Conservation (phyloP, 2,329 filamentous ascomycete genomes). For the Cyphellophora attinorum region DNA sequence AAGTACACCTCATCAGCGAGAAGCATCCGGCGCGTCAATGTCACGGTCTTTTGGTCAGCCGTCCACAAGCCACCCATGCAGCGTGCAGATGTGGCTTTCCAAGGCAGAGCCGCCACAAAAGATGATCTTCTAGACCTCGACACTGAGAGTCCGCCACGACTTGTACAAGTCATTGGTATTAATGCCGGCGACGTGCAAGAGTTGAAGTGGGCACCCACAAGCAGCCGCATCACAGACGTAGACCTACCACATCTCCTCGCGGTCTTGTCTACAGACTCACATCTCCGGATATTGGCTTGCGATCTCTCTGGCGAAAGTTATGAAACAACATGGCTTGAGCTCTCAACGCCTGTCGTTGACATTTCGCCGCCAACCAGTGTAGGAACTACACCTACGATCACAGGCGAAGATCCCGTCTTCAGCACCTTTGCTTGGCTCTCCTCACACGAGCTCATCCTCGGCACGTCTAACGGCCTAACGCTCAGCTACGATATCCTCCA, state of each 20-base stretch:
- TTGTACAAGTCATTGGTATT: conserved; percentile 44
- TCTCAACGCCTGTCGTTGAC: neutral
- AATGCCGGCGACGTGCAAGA: conserved; percentile 47
- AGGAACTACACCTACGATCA: conserved; percentile 3
- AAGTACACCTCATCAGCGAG: conserved; percentile 28
- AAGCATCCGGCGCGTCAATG: conserved; percentile 17
- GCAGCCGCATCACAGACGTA: conserved; percentile 6
- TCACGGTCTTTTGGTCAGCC: no score
- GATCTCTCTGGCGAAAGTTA: neutral
- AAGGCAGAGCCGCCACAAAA: conserved; percentile 18
- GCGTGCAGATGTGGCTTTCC: no score
- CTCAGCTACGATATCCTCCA: conserved; percentile 39
- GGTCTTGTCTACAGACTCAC: conserved; percentile 50
- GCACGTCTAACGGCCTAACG: conserved; percentile 47
- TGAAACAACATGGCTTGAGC: neutral
- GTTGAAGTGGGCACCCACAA: conserved; percentile 48
- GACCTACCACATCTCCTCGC: conserved; percentile 39
- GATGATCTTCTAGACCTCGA: conserved; percentile 32
- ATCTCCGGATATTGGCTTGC: conserved; percentile 41
- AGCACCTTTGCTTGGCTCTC: conserved; percentile 50
- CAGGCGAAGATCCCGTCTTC: conserved; percentile 37
- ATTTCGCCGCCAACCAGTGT: neutral
- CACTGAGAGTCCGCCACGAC: conserved; percentile 30
- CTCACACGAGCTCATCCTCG: conserved; percentile 43
- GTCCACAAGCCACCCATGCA: no score